These are phyloP conservation scores for Tausonia pullulans DNA, from an alignment of 1,284 basidiomycete species.

Conservation along the genomic window DNA sequence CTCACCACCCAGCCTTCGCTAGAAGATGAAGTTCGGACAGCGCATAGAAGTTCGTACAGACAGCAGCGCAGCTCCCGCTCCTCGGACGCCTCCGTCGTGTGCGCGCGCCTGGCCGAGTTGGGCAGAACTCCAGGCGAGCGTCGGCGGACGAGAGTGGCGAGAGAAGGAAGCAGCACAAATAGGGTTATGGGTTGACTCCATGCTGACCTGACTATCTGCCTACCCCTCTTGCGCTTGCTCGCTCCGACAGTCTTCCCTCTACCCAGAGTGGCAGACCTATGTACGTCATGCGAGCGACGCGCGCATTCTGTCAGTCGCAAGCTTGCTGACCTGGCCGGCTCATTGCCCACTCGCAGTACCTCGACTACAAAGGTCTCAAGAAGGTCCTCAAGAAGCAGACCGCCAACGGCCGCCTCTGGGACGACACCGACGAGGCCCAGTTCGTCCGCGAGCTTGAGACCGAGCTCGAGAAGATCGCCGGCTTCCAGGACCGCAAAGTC, in stretches of 20 bases:
- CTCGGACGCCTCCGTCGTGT: background rate
- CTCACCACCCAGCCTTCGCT: too few relatives aligned
- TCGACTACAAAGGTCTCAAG: slow-evolving; percentile 81
- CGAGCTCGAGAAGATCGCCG: slow-evolving; percentile 91
- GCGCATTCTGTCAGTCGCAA: background rate
- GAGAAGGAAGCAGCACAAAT: background rate
- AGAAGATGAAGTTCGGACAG: slow-evolving; percentile 70
- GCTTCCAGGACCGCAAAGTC: slow-evolving; percentile 87
- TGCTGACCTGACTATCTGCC: too few relatives aligned
- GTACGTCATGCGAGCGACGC: background rate
- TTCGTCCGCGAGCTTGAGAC: slow-evolving; percentile 68
- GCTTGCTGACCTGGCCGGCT: background rate
- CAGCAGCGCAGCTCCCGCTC: slow-evolving; percentile 37
- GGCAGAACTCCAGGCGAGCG: background rate
- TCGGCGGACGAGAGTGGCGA: too few relatives aligned
- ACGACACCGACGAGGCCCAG: slow-evolving; percentile 61
- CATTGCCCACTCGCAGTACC: slow-evolving; percentile 72
- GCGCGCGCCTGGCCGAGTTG: too few relatives aligned
- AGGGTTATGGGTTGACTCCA: too few relatives aligned
- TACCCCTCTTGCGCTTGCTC: background rate
- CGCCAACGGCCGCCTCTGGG: slow-evolving; percentile 46
- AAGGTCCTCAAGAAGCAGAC: slow-evolving; percentile 49
- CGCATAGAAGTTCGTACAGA: slow-evolving; percentile 48
- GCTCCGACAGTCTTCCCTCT: slow-evolving; percentile 4
- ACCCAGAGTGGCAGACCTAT: slow-evolving; percentile 17